Base-by-base conservation (phyloP, 2,329 filamentous ascomycete species). In the Pseudodiploospora longispora region DNA sequence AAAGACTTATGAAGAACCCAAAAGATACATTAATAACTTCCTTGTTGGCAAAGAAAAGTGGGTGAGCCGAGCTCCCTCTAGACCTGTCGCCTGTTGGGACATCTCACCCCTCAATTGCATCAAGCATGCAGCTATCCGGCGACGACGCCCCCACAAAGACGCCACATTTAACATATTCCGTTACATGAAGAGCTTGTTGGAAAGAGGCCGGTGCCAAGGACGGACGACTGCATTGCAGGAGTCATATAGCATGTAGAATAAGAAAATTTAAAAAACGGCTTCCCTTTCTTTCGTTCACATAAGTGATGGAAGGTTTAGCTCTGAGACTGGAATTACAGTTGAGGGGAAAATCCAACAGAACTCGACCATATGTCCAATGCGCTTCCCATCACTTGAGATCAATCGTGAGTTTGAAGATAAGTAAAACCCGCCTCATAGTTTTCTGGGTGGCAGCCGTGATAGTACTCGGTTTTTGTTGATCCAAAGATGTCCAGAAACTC, bases 111-210 rank as follows among this genome's bases (percentile, higher is more conserved):
- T 46, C 51, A 47, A 52, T 49, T 66, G 67, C 66, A 66, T 64
- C 57, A 64, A 54, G 55, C 55, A 67, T 74, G 71, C 71, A 72
- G 57, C 59, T 62, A 72, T 58, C 71, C 71, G 71, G 58, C 62
- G 60, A 59, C 63, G 61, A 67, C 64, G 65, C 55, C 56, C 60
- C 36, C 42, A 66, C 59, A 60, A 70, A 63, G 66, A 19, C 64
- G 67, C 68, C 68, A 69, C 68, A 69, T 66, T 67, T 65, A 67
- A 57, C 53, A 55, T 51, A 62, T 63, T 60, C 65, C 64, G 63
- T 64, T 64, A 59, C 58, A 57, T 60, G 64, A 54, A 56, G 58
- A 46, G 47, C 41, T 55, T 39, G 48, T 57, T 58, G 54, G 51
- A 52, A 50, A 52, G 47, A 49, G 47, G 37, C 47, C 47, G 46